A percentile compares a stretch with the other conserved stretches of the same genome.
These are phyloP conservation scores for Talaromyces rugulosus DNA, from an alignment of 2,329 filamentous ascomycete genomes.

Conservation along the genomic window DNA sequence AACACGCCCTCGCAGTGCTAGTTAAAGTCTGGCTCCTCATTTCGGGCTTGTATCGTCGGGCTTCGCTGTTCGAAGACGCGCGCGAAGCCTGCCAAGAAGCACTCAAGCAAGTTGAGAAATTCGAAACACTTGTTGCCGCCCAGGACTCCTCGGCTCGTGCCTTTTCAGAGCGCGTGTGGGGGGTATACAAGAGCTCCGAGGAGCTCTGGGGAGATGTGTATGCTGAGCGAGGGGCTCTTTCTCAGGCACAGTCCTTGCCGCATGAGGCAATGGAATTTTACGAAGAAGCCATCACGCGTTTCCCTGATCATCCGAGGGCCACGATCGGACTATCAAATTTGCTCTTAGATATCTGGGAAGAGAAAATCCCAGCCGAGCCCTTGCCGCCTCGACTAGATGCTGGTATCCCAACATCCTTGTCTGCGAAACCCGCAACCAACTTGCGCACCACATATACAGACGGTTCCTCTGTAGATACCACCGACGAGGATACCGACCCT, in stretches of 20 bases:
- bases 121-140: slow-evolving; percentile 64
- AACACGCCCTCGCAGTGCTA: slow-evolving; percentile 56
- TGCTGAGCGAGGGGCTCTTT: slow-evolving; percentile 69
- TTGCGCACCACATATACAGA: neutral
- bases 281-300: slow-evolving; percentile 75
- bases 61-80: slow-evolving; percentile 74
- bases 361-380: slow-evolving; percentile 36
- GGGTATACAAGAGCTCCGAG: slow-evolving; percentile 73
- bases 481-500: neutral
- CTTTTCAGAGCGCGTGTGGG: slow-evolving; percentile 68
- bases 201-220: slow-evolving; percentile 81
- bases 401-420: slow-evolving; percentile 22
- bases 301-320: slow-evolving; percentile 72
- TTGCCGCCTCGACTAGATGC: slow-evolving; percentile 25
- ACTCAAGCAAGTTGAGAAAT: slow-evolving; percentile 64
- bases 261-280: slow-evolving; percentile 72
- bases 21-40: slow-evolving; percentile 87
- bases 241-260: slow-evolving; percentile 57
- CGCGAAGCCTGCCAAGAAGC: slow-evolving; percentile 78
- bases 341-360: slow-evolving; percentile 76
- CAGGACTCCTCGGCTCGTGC: slow-evolving; percentile 61
- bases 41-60: slow-evolving; percentile 79
- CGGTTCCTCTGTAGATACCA: neutral
- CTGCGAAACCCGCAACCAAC: slow-evolving; percentile 5
- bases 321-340: slow-evolving; percentile 81